Evolutionary conservation across 441 rosid genomes (phyloP).

Genomic region (Biscutella laevigata): DNA sequence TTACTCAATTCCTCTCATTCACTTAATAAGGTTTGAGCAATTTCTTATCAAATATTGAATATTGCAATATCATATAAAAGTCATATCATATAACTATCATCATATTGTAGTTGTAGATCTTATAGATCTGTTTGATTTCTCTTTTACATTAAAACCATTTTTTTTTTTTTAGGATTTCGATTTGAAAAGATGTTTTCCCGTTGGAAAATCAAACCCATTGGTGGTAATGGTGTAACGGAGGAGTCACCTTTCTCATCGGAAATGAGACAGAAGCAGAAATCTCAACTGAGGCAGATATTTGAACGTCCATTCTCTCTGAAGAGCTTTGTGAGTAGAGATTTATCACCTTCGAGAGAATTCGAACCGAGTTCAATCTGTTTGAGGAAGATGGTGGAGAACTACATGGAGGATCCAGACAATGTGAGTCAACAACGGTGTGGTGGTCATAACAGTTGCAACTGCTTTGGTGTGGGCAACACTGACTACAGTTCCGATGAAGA

Average conservation of each 20-base stretch:
- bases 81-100: no score
- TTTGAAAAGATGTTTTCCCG: slow-evolving; percentile 30
- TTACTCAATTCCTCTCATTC: no score
- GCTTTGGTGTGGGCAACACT: slow-evolving; percentile 41
- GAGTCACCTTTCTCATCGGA: slow-evolving; percentile 31
- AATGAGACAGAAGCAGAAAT: slow-evolving; percentile 41
- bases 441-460: slow-evolving; percentile 37
- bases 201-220: slow-evolving; percentile 61
- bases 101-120: no score
- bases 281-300: slow-evolving; percentile 52
- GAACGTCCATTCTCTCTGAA: slow-evolving; percentile 49
- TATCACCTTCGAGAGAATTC: slow-evolving; percentile 30
- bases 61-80: no score
- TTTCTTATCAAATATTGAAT: no score
- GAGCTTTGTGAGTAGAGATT: slow-evolving; percentile 25
- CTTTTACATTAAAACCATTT: not conserved
- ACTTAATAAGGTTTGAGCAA: no score
- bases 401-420: slow-evolving; percentile 43
- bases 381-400: slow-evolving; percentile 56
- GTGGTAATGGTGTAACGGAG: slow-evolving; percentile 15
- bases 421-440: slow-evolving; percentile 19
- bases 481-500: slow-evolving; percentile 40
- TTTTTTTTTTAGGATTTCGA: not conserved
- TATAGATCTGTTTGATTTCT: not conserved
- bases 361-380: slow-evolving; percentile 71